These are phyloP conservation scores for Aspergillus sclerotioniger DNA, from an alignment of 495 filamentous ascomycete genomes.

Conservation along the genomic window DNA sequence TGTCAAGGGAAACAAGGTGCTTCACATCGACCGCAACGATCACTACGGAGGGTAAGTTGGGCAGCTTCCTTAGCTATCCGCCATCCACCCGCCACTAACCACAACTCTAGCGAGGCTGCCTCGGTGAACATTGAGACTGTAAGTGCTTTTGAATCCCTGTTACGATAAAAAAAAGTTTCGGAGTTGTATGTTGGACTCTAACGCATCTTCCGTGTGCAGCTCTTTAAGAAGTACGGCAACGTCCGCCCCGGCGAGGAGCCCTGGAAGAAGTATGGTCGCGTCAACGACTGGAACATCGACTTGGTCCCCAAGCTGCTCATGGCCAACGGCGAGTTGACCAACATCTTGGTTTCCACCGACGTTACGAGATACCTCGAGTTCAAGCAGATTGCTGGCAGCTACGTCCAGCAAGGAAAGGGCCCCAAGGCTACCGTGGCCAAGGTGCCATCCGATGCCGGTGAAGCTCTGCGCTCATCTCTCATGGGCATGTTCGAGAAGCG, in stretches of 20 bases:
- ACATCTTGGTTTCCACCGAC: constrained; percentile 94
- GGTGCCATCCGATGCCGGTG: constrained; percentile 89
- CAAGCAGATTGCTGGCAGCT: constrained; percentile 97
- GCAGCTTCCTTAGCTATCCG: constrained; percentile 18
- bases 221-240: constrained; percentile 95
- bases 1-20: constrained; percentile 97
- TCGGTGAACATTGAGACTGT: constrained; percentile 93
- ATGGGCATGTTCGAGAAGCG: constrained; percentile 99
- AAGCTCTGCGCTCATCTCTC: constrained; percentile 87
- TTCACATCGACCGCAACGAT: constrained; percentile 98
- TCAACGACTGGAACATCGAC: constrained; percentile 99
- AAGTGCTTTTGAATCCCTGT: constrained; percentile 27
- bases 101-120: constrained; percentile 71
- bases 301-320: constrained; percentile 97
- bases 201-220: constrained; percentile 45
- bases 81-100: constrained; percentile 28
- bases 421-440: constrained; percentile 88
- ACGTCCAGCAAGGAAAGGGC: constrained; percentile 83
- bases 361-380: constrained; percentile 98
- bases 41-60: constrained; percentile 91
- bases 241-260: constrained; percentile 77
- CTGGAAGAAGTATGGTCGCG: constrained; percentile 93
- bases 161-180: constrained; percentile 17
- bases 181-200: constrained; percentile 16
- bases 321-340: constrained; percentile 97